Conservation (phyloP, 2,329 filamentous ascomycete genomes). For the Iodosphaeria phyllophila region DNA sequence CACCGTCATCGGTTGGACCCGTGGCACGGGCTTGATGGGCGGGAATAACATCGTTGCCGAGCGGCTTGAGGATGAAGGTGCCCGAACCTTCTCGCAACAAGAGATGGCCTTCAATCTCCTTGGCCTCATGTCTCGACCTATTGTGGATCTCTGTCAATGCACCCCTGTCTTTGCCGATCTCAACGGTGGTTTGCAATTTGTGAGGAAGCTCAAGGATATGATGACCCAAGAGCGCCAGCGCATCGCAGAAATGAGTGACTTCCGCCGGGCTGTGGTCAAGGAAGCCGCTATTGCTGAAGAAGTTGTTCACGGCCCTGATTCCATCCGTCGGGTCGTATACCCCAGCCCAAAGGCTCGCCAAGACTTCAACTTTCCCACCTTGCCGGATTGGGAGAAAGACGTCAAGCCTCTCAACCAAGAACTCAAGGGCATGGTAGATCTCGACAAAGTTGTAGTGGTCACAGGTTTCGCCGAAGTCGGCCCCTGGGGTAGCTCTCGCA, state of each 20-base stretch:
- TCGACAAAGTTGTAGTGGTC: conserved; percentile 94
- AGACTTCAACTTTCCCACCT: conserved; percentile 84
- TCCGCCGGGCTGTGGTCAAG: conserved; percentile 83
- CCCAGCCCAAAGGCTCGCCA: conserved; percentile 96
- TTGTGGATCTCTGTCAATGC: conserved; percentile 87
- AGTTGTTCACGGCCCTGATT: conserved; percentile 85
- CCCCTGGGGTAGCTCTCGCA: conserved; percentile 96
- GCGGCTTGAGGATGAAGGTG: conserved; percentile 88
- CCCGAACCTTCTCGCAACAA: conserved; percentile 95
- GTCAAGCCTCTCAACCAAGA: conserved; percentile 73
- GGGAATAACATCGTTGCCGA: conserved; percentile 96
- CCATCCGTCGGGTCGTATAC: conserved; percentile 81
- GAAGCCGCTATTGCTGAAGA: conserved; percentile 95
- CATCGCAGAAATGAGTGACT: conserved; percentile 85
- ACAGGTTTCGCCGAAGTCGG: conserved; percentile 93
- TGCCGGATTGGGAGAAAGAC: conserved; percentile 84
- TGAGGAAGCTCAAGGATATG: conserved; percentile 82
- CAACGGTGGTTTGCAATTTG: conserved; percentile 94
- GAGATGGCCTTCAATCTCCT: conserved; percentile 99
- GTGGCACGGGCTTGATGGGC: conserved; percentile 93
- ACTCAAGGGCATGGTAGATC: conserved; percentile 94
- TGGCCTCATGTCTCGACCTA: conserved; percentile 81
- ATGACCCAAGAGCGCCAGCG: conserved; percentile 91
- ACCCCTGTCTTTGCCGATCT: conserved; percentile 95
- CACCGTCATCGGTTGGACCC: conserved; percentile 97